A percentile compares a stretch with the other conserved stretches of the same genome.
These are phyloP conservation scores for Elsinoe batatas DNA, from an alignment of 2,329 filamentous ascomycete genomes.

Conservation along the genomic window DNA sequence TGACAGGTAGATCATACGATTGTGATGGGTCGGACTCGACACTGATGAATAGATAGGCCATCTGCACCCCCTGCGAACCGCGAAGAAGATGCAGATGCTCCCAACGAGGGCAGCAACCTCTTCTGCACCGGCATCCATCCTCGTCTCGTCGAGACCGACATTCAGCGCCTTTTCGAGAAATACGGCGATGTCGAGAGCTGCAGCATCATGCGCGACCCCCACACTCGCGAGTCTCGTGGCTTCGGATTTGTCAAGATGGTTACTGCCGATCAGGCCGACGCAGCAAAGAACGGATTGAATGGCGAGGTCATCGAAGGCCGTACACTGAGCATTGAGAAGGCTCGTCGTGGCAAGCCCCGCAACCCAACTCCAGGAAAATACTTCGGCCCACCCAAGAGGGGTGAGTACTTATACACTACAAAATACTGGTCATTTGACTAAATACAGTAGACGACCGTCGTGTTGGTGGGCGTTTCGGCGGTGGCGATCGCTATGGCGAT, in stretches of 20 bases:
- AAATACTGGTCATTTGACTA: constrained; percentile 8
- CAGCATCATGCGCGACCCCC: constrained; percentile 98
- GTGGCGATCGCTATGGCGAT: constrained; percentile 23
- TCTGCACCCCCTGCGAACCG: constrained; percentile 37
- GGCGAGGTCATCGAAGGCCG: constrained; percentile 92
- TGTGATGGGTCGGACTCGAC: not conserved
- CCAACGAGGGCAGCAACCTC: constrained; percentile 94
- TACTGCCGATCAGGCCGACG: constrained; percentile 87
- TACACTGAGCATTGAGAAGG: constrained; percentile 97
- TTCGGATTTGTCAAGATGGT: constrained; percentile 99
- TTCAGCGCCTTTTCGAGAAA: constrained; percentile 93
- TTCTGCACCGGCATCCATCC: constrained; percentile 98
- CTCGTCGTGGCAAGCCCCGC: constrained; percentile 83
- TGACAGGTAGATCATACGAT: constrained; percentile 20
- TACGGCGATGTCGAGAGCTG: constrained; percentile 98
- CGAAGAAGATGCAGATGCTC: constrained; percentile 65
- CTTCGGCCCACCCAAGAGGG: constrained; percentile 95
- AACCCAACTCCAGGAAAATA: constrained; percentile 98
- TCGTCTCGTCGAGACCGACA: constrained; percentile 77
- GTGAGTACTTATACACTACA: constrained; percentile 43
- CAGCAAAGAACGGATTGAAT: constrained; percentile 90
- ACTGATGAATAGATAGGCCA: constrained; percentile 33
- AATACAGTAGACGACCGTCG: constrained; percentile 18
- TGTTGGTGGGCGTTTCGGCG: constrained; percentile 21
- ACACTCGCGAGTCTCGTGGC: constrained; percentile 95